These are phyloP conservation scores for Xylaria sp. DNA, from an alignment of 2,329 filamentous ascomycete species.

Conservation along the genomic window DNA sequence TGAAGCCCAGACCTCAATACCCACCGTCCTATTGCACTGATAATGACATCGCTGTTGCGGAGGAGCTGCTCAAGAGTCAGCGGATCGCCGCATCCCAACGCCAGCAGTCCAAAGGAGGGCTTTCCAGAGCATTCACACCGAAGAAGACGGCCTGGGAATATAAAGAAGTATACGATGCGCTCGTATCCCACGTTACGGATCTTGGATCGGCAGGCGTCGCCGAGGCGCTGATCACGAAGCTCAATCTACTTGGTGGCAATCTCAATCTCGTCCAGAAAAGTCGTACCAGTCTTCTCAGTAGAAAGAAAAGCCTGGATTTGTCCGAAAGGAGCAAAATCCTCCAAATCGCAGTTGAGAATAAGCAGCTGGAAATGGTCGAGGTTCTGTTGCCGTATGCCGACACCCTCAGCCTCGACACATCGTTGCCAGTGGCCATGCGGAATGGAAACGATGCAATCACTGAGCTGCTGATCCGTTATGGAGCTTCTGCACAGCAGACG, in stretches of 20 bases:
- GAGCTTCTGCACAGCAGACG: conserved; percentile 54
- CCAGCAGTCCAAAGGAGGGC: conserved; percentile 46
- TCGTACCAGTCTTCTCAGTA: conserved; percentile 53
- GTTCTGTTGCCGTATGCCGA: conserved; percentile 61
- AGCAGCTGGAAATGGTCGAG: conserved; percentile 58
- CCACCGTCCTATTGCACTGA: conserved; percentile 52
- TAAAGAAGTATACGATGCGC: conserved; percentile 57
- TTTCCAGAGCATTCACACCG: conserved; percentile 53
- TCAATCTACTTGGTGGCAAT: conserved; percentile 57
- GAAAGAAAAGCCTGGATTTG: conserved; percentile 57
- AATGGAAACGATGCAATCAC: conserved; percentile 50
- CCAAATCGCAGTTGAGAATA: conserved; percentile 56
- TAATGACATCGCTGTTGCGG: conserved; percentile 58
- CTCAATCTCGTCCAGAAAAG: conserved; percentile 56
- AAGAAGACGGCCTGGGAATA: conserved; percentile 59
- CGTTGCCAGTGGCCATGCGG: conserved; percentile 56
- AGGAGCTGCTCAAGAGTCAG: conserved; percentile 58
- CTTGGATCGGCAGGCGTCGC: conserved; percentile 59
- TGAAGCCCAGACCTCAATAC: conserved; percentile 49
- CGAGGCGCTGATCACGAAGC: conserved; percentile 59
- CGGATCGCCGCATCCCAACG: conserved; percentile 42
- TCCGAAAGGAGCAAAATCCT: conserved; percentile 58
- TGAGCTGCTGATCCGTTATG: conserved; percentile 56
- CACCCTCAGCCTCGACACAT: conserved; percentile 54
- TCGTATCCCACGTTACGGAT: conserved; percentile 56